Evolutionary conservation across 164 flowering plant genomes (phyloP).

Genomic region (Malania oleifera): DNA sequence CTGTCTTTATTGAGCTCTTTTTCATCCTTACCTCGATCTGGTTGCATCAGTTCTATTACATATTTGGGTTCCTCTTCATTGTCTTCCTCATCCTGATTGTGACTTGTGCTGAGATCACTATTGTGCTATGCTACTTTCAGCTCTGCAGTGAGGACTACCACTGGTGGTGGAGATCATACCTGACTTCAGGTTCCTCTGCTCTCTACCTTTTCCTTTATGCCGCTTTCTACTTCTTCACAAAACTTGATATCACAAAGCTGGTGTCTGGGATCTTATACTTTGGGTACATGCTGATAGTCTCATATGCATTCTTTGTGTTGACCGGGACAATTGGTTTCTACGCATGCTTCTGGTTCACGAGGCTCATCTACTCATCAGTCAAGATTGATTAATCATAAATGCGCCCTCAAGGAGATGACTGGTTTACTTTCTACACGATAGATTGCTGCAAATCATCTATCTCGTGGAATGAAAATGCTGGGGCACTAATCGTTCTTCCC

Average conservation of each 20-base stretch:
- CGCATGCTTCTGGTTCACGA: slow-evolving; percentile 90
- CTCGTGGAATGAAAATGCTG: neutral
- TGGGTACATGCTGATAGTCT: slow-evolving; percentile 83
- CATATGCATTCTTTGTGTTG: slow-evolving; percentile 86
- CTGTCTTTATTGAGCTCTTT: slow-evolving; percentile 87
- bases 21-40: slow-evolving; percentile 91
- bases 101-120: slow-evolving; percentile 87
- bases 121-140: slow-evolving; percentile 96
- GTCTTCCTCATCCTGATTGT: slow-evolving; percentile 73
- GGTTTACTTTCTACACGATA: slow-evolving; percentile 1
- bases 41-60: slow-evolving; percentile 91
- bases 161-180: slow-evolving; percentile 98
- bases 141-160: slow-evolving; percentile 91
- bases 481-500: neutral
- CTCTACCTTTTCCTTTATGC: slow-evolving; percentile 85
- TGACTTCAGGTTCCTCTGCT: slow-evolving; percentile 90
- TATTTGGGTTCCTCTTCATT: slow-evolving; percentile 91
- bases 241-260: slow-evolving; percentile 83
- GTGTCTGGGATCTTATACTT: slow-evolving; percentile 78
- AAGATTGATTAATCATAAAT: slow-evolving; percentile 57
- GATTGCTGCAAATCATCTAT: neutral
- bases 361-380: slow-evolving; percentile 91
- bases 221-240: slow-evolving; percentile 80
- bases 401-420: neutral
- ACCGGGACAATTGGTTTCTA: slow-evolving; percentile 89